Evolutionary conservation across 352 stramenopile species (phyloP).

Genomic region (Vaucheria bursata): DNA sequence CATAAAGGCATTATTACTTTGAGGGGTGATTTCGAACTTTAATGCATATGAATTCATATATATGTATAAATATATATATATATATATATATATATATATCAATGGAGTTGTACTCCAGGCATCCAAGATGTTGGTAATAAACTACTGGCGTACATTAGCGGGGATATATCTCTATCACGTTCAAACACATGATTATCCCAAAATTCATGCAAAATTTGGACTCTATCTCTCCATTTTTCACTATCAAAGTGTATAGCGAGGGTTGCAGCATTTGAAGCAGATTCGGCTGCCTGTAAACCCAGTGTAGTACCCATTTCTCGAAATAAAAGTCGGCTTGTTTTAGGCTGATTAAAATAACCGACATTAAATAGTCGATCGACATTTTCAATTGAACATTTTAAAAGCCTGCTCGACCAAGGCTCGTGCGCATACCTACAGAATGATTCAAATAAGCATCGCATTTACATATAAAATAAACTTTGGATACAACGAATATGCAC

Average conservation of each 20-base stretch:
- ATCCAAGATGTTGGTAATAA: neutral
- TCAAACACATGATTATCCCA: neutral
- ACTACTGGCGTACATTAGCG: slow-evolving; percentile 4
- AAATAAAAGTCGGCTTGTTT: neutral
- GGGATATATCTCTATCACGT: neutral
- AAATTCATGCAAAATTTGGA: neutral
- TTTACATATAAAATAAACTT: no score
- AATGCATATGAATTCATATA: no score
- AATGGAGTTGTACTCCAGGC: no score
- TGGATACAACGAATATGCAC: no score
- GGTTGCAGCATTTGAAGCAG: no score
- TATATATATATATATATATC: no score
- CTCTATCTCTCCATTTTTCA: neutral
- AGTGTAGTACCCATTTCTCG: slow-evolving; percentile 1
- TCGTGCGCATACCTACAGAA: neutral
- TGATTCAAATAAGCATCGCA: no score
- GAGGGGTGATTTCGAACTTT: no score
- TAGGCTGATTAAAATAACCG: neutral
- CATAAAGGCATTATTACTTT: no score
- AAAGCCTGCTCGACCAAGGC: neutral
- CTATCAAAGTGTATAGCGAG: neutral
- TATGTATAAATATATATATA: no score
- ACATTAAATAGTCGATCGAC: neutral
- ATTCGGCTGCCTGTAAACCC: neutral
- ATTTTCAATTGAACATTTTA: neutral